Conservation (phyloP, 176 grass and related monocot genomes). For the Triticum urartu region DNA sequence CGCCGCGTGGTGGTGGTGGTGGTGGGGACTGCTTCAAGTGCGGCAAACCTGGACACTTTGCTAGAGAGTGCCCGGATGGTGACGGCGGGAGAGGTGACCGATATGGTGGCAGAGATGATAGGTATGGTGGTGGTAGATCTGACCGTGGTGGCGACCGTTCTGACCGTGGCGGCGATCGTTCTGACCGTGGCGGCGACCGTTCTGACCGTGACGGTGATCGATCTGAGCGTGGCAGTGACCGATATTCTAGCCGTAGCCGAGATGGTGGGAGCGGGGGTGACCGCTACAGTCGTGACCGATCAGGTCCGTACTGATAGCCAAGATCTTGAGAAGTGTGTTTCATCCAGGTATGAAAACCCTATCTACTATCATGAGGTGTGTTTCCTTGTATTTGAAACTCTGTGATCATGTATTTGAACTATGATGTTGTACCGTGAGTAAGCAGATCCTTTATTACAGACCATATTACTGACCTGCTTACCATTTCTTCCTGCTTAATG, state of each 20-base stretch:
- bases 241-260: slow-evolving; percentile 63
- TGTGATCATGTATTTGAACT: slow-evolving; percentile 32
- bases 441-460: slow-evolving; percentile 42
- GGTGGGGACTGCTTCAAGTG: slow-evolving; percentile 85
- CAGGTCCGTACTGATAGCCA: slow-evolving; percentile 60
- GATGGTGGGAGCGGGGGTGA: slow-evolving; percentile 50
- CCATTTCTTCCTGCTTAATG: slow-evolving; percentile 44
- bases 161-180: slow-evolving; percentile 57
- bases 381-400: slow-evolving; percentile 30
- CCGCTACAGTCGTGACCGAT: slow-evolving; percentile 61
- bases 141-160: slow-evolving; percentile 21
- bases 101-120: slow-evolving; percentile 64
- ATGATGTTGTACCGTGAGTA: slow-evolving; percentile 44
- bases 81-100: slow-evolving; percentile 62
- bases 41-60: slow-evolving; percentile 86
- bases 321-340: slow-evolving; percentile 31
- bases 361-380: slow-evolving; percentile 35
- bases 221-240: slow-evolving; percentile 66
- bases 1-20: slow-evolving; percentile 42
- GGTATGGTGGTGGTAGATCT: slow-evolving; percentile 53
- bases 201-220: slow-evolving; percentile 43
- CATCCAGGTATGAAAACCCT: slow-evolving; percentile 51
- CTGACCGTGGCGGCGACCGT: slow-evolving; percentile 43
- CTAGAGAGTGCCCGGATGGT: slow-evolving; percentile 72
- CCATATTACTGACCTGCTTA: slow-evolving; percentile 50